Evolutionary conservation across 2,329 filamentous ascomycete species (phyloP), one percentile per base, ranked within the genome.

Genomic region (Acephala macrosclerotiorum): DNA sequence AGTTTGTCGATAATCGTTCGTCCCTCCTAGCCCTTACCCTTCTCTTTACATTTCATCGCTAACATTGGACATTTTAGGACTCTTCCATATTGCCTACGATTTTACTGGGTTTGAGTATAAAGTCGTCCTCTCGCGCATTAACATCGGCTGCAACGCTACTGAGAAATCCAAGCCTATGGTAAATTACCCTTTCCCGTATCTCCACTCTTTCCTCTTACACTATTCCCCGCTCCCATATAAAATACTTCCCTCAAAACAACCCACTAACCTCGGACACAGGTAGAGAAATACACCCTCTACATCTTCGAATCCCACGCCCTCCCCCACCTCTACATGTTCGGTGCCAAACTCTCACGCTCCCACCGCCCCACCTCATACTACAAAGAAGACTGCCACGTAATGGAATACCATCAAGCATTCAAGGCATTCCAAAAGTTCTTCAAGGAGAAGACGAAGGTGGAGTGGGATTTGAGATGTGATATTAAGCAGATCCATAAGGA

Each of bases 71-170:
- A 11, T 56, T 64, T 36, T 64, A 90, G 88, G 82, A 38, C 79
- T 87, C n/a, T 87, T 89, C 73, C 88, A 87, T 66, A 77, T 91
- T 66, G 93, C 91, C 77, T 79, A 77, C 20, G 92, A 96, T 74
- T 63, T 72, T 2, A 84, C 84, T 0, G 85, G 83, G 57, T 92
- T 93, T 75, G 76, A 80, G 3, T 93, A 93, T 77, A 82, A 89
- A 61, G 79, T 92, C 64, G 81, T 82, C 0, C 78, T 96, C 16
- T 83, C 83, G 2, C 85, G 90, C 74, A 74, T 85, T 78, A 76
- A 82, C 74, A 45, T 76, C 67, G 74, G 76, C 16, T 70, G 71
- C 4, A 79, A 80, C 12, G 84, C 84, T 45, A 74, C 85, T 51
- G 86, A 93, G 72, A 86, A 84, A 38, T 33, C 29, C 4, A 9